A percentile compares a stretch with the other conserved stretches of the same genome.
Evolutionary conservation across 306 rosid species (phyloP).

Genomic region (Casuarina glauca): DNA sequence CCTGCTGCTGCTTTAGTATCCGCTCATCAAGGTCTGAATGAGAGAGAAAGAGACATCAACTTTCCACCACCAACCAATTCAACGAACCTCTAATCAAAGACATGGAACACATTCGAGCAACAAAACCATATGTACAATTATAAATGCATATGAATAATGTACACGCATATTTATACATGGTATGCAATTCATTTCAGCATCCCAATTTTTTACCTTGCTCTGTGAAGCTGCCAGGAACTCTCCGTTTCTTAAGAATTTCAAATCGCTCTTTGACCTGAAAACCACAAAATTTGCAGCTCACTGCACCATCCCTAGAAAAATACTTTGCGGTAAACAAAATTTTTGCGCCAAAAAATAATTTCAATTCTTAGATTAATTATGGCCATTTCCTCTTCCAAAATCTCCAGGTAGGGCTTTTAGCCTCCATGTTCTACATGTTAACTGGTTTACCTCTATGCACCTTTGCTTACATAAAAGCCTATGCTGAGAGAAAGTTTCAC

Average conservation of each 20-base stretch:
- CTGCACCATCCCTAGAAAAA: conserved; percentile 7
- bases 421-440: neutral
- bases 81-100: neutral
- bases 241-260: conserved; percentile 84
- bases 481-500: neutral
- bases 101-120: neutral
- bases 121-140: too few relatives aligned
- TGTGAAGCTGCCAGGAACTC: conserved; percentile 71
- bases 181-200: neutral
- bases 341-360: neutral
- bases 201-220: conserved; percentile 73
- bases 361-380: neutral
- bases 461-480: neutral
- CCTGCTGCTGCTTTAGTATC: conserved; percentile 89
- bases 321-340: neutral
- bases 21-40: conserved; percentile 86
- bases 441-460: neutral
- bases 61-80: neutral
- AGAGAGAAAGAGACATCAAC: neutral
- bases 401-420: neutral
- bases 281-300: conserved; percentile 31
- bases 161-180: too few relatives aligned
- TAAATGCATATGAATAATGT: too few relatives aligned
- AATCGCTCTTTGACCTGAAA: conserved; percentile 88
- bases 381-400: neutral